Percentiles rank a stretch among this genome's conserved stretches.
Conservation (phyloP, 805 yeast genomes). For the Schwanniomyces yamadae region DNA sequence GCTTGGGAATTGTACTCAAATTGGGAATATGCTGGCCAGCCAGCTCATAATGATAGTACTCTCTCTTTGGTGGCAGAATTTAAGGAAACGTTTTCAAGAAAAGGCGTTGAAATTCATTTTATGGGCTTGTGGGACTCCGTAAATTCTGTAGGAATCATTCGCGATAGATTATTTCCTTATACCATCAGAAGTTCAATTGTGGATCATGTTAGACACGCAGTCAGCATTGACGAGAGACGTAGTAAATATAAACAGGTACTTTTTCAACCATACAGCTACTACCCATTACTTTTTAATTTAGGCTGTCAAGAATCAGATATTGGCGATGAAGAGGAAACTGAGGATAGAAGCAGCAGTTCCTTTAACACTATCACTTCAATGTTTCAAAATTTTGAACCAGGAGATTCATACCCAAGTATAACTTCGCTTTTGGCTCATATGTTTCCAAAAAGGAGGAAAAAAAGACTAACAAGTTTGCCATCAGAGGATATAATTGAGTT, state of each 20-base stretch:
- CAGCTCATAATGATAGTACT: conserved; percentile 42
- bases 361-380: background rate
- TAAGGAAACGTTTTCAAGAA: conserved; percentile 51
- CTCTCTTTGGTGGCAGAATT: conserved; percentile 53
- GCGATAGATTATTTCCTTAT: conserved; percentile 59
- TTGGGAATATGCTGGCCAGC: conserved; percentile 64
- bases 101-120: conserved; percentile 47
- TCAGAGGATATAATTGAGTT: conserved; percentile 45
- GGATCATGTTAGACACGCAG: conserved; percentile 63
- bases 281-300: conserved; percentile 19
- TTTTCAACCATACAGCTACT: conserved; percentile 44
- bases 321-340: conserved; percentile 1
- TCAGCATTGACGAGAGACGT: conserved; percentile 65
- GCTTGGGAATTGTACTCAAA: conserved; percentile 64
- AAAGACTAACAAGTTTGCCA: conserved; percentile 4
- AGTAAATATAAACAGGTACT: conserved; percentile 60
- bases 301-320: conserved; percentile 11
- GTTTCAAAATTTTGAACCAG: background rate
- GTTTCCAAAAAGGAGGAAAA: background rate
- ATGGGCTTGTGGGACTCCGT: conserved; percentile 73
- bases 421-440: background rate
- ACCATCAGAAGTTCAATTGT: conserved; percentile 51
- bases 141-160: conserved; percentile 60
- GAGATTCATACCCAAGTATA: conserved; percentile 1
- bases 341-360: background rate